Base-by-base conservation (phyloP, 148 eudicot genomes). In the Silene conica region DNA sequence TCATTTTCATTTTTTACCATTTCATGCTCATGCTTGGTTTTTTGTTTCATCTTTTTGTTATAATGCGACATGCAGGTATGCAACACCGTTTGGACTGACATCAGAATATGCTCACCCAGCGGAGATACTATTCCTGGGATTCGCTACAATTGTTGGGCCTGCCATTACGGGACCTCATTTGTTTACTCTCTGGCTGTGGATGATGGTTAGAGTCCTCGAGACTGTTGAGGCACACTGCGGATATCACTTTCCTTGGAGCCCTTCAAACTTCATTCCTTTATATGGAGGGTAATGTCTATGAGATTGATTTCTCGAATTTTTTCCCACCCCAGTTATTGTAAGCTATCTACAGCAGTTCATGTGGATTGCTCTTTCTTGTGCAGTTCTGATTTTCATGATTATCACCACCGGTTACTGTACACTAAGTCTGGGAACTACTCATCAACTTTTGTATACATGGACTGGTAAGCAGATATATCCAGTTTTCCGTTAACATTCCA, bases 61-160 rank as follows among this genome's bases (percentile, higher is more conserved):
- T 74, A 73, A 55, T 76, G 13, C 25, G 54, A 55, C 61, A 14
- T 72, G 67, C 86, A 94, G 97, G 80, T 94, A 91, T 81, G 98
- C 98, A 16, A 94, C 98, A 46, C 97, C 98, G 58, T 94, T 94
- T 86, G 98, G 98, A 77, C 83, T 94, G 88, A 94, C 98, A 22
- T 94, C 97, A 77, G 98, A 91, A 82, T 94, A 94, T 86, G 97
- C 98, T 73, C 98, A 94, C 72, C 98, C 98, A 59, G 96, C 93
- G 76, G 98, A 94, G 74, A 94, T 94, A 68, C 79, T 94, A 62
- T 94, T 94, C 80, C 98, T 94, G 74, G 98, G 98, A 52, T 94
- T 94, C 82, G 98, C 98, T 45, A 91, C 97, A 15, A 88, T 94
- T 73, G 68, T 91, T 65, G 98, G 97, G 76, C 98, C 97, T 60